Base-by-base conservation (phyloP, 208 protist species). In the Phytomonas francai region DNA sequence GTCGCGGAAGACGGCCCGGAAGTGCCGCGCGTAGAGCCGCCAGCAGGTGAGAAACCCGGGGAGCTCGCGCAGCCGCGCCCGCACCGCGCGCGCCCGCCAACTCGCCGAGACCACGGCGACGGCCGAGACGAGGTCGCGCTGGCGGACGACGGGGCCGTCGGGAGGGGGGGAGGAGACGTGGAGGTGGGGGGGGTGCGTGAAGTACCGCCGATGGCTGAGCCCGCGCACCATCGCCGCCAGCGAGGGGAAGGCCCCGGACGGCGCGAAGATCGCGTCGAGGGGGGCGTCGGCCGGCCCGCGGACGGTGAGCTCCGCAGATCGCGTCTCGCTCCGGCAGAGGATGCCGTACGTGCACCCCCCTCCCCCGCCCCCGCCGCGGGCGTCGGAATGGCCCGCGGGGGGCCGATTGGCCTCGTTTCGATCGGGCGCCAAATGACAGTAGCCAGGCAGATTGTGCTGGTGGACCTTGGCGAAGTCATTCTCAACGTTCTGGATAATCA, bases 401-500 rank as follows among this genome's bases (percentile, higher is more conserved):
- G n/a, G n/a, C n/a, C n/a, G 34, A 39, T 39, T 39, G 6, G 34
- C 34, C 34, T 79, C 65, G 49, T 58, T 76, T 8, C 72, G 67
- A 2, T 30, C 51, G 36, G 67, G 86, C 9, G 9, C 72, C 31
- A 92, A 74, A 22, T 76, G 76, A 65, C 79, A 88, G 73, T 79
- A 87, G 14, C 65, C 69, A 16, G 76, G 80, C 30, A 94, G 57
- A 5, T 67, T 62, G 25, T 76, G 60, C 67, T 78, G 71, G 77
- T 92, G 89, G 27, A 94, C 65, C 73, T 80, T 83, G 61, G 80
- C 78, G 65, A 92, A 89, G 56, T 94, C 84, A 67, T 91, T 92
- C 58, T 94, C 86, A 1, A 92, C 89, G 72, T 94, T 94, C 42
- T 74, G 82, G 60, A 94, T 88, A 59, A 94, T 80, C 11, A 94